Percentiles rank a stretch among this genome's conserved stretches.
phyloP scores from a whole-genome alignment of 805 yeast genomes.

The Spathaspora gorwiae region DNA sequence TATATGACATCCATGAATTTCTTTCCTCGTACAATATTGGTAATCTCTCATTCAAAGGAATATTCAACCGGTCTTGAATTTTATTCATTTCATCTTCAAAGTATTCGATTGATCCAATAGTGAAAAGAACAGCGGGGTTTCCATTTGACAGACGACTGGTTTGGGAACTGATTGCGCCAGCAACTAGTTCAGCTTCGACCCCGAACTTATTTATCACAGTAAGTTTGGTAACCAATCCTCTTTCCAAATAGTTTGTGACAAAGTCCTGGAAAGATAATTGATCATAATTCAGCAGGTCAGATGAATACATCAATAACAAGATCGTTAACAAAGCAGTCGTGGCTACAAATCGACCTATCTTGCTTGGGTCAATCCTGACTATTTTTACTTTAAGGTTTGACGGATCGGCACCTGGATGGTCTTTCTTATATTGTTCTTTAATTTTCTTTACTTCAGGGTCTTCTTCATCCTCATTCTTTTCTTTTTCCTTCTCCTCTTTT shows the following conservation, averaged over 20 bases:
- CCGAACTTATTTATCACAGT: slow-evolving; percentile 67
- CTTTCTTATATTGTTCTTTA: slow-evolving; percentile 24
- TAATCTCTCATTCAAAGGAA: slow-evolving; percentile 65
- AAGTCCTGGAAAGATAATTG: slow-evolving; percentile 72
- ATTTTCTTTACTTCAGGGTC: slow-evolving; percentile 33
- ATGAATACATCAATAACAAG: background rate
- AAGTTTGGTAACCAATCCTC: slow-evolving; percentile 71
- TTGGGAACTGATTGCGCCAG: slow-evolving; percentile 39
- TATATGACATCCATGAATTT: slow-evolving; percentile 56
- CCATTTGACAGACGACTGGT: slow-evolving; percentile 35
- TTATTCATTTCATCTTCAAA: slow-evolving; percentile 80
- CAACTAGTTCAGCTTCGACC: slow-evolving; percentile 65
- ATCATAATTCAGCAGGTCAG: background rate
- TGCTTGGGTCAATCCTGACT: background rate
- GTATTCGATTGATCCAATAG: slow-evolving; percentile 81
- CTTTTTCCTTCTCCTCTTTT: slow-evolving; percentile 8
- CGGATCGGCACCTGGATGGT: slow-evolving; percentile 22
- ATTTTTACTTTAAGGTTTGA: slow-evolving; percentile 23
- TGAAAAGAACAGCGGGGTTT: slow-evolving; percentile 56
- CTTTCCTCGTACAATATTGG: slow-evolving; percentile 75
- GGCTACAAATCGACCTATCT: background rate
- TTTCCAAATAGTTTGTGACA: slow-evolving; percentile 69
- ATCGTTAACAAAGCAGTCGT: background rate
- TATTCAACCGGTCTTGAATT: slow-evolving; percentile 64
- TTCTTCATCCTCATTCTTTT: slow-evolving; percentile 17